Evolutionary conservation across 1,284 basidiomycete genomes (phyloP).

Genomic region (Inonotus hispidus): DNA sequence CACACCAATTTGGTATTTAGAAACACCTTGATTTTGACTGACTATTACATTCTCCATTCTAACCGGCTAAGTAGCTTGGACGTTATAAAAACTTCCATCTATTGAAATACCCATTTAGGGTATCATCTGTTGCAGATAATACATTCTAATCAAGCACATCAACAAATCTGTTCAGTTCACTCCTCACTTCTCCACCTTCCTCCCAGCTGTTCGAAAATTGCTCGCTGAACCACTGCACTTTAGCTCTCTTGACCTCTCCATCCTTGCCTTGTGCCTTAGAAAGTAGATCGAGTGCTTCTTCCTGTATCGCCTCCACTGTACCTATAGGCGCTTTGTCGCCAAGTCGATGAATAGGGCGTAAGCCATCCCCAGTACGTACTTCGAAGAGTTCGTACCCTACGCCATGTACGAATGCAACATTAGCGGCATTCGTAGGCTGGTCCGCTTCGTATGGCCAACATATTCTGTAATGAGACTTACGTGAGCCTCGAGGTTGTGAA

Average conservation of each 20-base stretch:
- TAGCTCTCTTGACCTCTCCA: slow-evolving; percentile 8
- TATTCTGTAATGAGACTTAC: no score
- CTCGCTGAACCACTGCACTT: slow-evolving; percentile 1
- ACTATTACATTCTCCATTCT: no score
- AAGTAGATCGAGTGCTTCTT: background rate
- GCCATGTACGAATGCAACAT: slow-evolving; percentile 21
- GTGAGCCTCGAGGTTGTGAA: no score
- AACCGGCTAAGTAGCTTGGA: no score
- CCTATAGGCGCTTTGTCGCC: slow-evolving; percentile 1
- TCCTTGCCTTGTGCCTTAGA: slow-evolving; percentile 1
- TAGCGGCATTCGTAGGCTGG: slow-evolving; percentile 24
- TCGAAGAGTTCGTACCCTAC: slow-evolving; percentile 28
- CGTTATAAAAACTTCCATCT: no score
- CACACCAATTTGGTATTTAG: no score
- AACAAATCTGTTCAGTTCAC: slow-evolving; percentile 4
- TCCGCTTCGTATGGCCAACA: slow-evolving; percentile 26
- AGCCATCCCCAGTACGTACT: slow-evolving; percentile 24
- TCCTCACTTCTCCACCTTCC: slow-evolving; percentile 6
- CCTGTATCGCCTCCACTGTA: slow-evolving; percentile 1
- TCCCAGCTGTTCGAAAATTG: slow-evolving; percentile 3
- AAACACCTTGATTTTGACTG: no score
- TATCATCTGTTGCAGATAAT: no score
- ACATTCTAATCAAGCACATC: slow-evolving; percentile 1
- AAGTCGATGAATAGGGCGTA: slow-evolving; percentile 19
- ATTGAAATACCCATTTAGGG: no score